These are phyloP conservation scores for Euphrasia arctica DNA, from an alignment of 305 asterid genomes.

Conservation along the genomic window DNA sequence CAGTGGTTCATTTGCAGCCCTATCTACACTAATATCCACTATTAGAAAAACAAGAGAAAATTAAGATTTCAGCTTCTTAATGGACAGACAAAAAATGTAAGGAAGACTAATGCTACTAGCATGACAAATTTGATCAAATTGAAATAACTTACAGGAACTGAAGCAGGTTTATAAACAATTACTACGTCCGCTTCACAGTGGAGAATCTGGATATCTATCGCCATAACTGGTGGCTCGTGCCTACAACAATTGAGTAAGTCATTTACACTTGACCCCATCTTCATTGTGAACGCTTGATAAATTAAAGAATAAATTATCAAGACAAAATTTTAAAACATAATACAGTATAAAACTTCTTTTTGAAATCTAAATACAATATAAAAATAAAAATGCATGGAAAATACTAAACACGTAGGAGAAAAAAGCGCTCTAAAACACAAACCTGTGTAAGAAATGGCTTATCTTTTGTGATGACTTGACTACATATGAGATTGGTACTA, in stretches of 20 bases:
- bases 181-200: conserved; percentile 69
- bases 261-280: conserved; percentile 31
- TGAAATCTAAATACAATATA: not conserved
- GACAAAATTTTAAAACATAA: not conserved
- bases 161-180: conserved; percentile 90
- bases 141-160: conserved; percentile 79
- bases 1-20: no score
- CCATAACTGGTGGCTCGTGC: conserved; percentile 99
- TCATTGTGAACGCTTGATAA: conserved; percentile 8
- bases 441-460: conserved; percentile 97
- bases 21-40: conserved; percentile 7
- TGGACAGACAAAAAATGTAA: not conserved
- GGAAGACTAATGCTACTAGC: no score
- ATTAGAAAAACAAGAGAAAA: not conserved
- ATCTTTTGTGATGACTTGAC: conserved; percentile 84
- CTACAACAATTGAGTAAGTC: conserved; percentile 62
- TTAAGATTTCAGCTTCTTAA: not conserved
- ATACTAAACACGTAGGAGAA: conserved; percentile 1
- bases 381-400: conserved; percentile 3
- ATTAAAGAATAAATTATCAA: conserved; percentile 13
- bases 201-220: conserved; percentile 72
- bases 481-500: conserved; percentile 60
- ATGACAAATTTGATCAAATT: conserved; percentile 1
- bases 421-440: conserved; percentile 16
- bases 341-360: no score